A percentile compares a stretch with the other conserved stretches of the same genome.
phyloP scores from a whole-genome alignment of 2,329 filamentous ascomycete species.

The Sarocladiaceae sp. region DNA sequence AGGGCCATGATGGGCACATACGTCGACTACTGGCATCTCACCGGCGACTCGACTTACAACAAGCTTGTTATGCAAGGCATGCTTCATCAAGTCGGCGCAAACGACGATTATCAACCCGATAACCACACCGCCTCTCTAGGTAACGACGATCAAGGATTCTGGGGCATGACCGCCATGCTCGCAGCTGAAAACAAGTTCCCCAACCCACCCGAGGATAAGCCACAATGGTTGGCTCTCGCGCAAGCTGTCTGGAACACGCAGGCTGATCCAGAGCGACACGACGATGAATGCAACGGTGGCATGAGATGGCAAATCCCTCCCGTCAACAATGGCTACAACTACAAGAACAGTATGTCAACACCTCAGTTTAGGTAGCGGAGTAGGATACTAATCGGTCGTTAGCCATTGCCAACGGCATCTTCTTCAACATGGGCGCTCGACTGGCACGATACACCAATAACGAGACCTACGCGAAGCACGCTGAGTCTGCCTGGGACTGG shows the following conservation, averaged over 20 bases:
- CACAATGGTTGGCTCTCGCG: conserved; percentile 68
- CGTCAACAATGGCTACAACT: conserved; percentile 62
- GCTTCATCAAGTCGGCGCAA: conserved; percentile 49
- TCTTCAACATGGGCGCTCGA: conserved; percentile 63
- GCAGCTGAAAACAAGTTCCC: conserved; percentile 69
- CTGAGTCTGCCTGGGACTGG: conserved; percentile 61
- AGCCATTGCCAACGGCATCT: conserved; percentile 57
- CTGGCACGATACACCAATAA: conserved; percentile 69
- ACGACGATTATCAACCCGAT: conserved; percentile 53
- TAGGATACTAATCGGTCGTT: not conserved
- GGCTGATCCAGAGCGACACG: conserved; percentile 59
- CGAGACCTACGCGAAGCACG: conserved; percentile 58
- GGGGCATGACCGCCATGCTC: conserved; percentile 68
- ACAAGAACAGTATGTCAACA: conserved; percentile 53
- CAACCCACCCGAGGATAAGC: conserved; percentile 52
- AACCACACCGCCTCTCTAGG: conserved; percentile 52
- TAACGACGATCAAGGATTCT: conserved; percentile 71
- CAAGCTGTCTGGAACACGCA: conserved; percentile 73
- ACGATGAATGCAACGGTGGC: conserved; percentile 57
- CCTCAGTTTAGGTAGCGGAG: not conserved
- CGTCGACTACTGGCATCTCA: conserved; percentile 63
- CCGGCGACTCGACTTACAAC: conserved; percentile 58
- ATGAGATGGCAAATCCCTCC: conserved; percentile 75
- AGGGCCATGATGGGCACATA: conserved; percentile 57
- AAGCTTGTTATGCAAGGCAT: conserved; percentile 48